Evolutionary conservation across 108 stramenopile genomes (phyloP).

Genomic region (Cyclotella atomus): DNA sequence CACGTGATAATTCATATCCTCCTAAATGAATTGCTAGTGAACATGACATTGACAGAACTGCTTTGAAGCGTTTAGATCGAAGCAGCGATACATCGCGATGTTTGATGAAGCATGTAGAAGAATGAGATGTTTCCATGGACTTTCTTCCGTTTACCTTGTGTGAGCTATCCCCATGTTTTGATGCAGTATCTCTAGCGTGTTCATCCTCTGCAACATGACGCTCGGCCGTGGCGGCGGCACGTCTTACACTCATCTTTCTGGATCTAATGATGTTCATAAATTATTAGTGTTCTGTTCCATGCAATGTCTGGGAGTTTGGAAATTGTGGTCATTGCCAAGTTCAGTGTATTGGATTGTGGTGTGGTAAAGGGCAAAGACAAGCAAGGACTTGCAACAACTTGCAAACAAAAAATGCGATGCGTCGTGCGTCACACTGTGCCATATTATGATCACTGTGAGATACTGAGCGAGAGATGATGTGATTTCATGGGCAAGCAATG

Average conservation of each 20-base stretch:
- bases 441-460: too few species aligned
- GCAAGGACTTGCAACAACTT: too few species aligned
- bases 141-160: not conserved
- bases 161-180: not conserved
- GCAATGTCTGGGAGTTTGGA: too few species aligned
- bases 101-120: not conserved
- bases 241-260: conserved; percentile 6
- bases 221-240: not conserved
- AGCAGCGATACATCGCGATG: not conserved
- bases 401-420: too few species aligned
- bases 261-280: conserved; percentile 4
- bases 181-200: too few species aligned
- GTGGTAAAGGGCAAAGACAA: too few species aligned
- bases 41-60: conserved; percentile 29
- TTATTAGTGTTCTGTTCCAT: not conserved
- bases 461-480: too few species aligned
- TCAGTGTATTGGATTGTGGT: too few species aligned
- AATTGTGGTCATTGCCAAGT: too few species aligned
- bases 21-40: conserved; percentile 82
- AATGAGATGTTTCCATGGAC: not conserved
- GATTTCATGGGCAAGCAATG: too few species aligned
- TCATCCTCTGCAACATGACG: too few species aligned
- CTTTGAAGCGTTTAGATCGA: conserved; percentile 8
- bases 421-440: too few species aligned
- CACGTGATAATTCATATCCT: conserved; percentile 84